Conservation (phyloP, 176 grass and related monocot species). For the Panicum miliaceum region DNA sequence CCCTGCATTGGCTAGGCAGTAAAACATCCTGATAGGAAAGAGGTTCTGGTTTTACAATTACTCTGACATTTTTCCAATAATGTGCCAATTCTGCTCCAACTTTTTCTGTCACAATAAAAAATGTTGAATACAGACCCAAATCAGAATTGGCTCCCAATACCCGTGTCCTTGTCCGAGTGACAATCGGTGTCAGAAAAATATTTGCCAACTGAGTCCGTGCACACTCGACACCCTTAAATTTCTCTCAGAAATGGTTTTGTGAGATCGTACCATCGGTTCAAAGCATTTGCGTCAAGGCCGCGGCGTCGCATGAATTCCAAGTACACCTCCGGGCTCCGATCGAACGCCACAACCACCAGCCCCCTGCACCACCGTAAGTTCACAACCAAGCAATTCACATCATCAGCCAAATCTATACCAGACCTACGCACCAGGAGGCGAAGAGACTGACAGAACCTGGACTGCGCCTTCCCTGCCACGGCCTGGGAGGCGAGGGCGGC, state of each 20-base stretch:
- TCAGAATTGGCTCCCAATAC: neutral
- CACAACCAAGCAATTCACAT: slow-evolving; percentile 16
- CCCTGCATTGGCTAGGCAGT: neutral
- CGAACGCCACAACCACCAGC: slow-evolving; percentile 67
- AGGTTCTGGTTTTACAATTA: neutral
- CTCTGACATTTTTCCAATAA: slow-evolving; percentile 21
- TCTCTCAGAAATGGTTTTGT: slow-evolving; percentile 3
- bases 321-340: slow-evolving; percentile 71
- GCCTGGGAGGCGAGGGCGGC: slow-evolving; percentile 51
- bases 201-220: neutral
- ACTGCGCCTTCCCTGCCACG: slow-evolving; percentile 53
- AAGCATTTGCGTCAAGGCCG: slow-evolving; percentile 54
- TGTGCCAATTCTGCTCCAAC: neutral
- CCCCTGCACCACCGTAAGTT: slow-evolving; percentile 53
- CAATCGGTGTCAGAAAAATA: neutral
- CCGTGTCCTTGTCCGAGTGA: neutral
- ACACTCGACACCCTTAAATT: neutral
- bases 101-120: neutral
- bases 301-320: slow-evolving; percentile 47
- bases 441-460: slow-evolving; percentile 42
- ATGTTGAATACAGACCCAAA: neutral
- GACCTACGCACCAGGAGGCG: neutral
- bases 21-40: slow-evolving; percentile 7
- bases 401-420: neutral
- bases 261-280: slow-evolving; percentile 58